Conservation (phyloP, 495 filamentous ascomycete species). For the Tetracladium setigerum region DNA sequence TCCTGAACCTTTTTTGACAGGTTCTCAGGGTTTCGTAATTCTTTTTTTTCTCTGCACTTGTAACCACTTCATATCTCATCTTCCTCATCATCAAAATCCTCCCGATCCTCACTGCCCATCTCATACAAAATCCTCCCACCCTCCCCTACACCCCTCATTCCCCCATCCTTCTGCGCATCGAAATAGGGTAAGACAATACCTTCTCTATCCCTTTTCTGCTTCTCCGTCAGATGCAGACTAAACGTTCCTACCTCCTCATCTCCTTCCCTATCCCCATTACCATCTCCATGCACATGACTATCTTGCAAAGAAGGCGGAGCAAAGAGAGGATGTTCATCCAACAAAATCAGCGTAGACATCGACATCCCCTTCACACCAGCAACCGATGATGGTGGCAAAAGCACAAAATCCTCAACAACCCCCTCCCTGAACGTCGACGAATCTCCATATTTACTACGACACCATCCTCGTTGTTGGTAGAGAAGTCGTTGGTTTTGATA, state of each 20-base stretch:
- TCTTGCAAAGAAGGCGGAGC: conserved; percentile 30
- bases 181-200: conserved; percentile 90
- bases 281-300: conserved; percentile 5
- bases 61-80: conserved; percentile 66
- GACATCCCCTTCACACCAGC: too few relatives aligned
- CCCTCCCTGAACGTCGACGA: conserved; percentile 69
- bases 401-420: conserved; percentile 71
- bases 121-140: conserved; percentile 92
- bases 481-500: not conserved
- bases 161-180: conserved; percentile 80
- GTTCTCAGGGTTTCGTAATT: too few relatives aligned
- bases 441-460: conserved; percentile 83
- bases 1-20: too few relatives aligned
- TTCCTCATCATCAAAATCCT: conserved; percentile 96
- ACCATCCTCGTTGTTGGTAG: conserved; percentile 31
- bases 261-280: conserved; percentile 34
- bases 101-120: conserved; percentile 79
- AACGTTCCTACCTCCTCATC: conserved; percentile 55
- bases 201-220: conserved; percentile 76
- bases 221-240: conserved; percentile 78
- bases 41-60: too few relatives aligned
- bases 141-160: conserved; percentile 69
- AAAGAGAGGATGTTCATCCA: conserved; percentile 73
- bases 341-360: conserved; percentile 43
- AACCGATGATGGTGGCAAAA: conserved; percentile 46